Conservation (phyloP, 2,329 filamentous ascomycete genomes). For the Aspergillus brasiliensis region DNA sequence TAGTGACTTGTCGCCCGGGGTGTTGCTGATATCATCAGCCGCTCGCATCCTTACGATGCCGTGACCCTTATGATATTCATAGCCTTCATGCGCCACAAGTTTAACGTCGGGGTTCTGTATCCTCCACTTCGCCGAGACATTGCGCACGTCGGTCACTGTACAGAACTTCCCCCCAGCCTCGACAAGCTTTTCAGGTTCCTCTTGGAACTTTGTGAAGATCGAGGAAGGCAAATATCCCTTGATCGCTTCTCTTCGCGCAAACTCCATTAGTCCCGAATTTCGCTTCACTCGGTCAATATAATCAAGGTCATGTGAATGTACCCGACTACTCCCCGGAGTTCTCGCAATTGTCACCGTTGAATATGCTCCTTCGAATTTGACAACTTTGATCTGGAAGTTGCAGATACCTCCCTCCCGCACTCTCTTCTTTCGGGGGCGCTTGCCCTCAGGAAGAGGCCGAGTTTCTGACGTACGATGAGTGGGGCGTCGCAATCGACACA, state of each 20-base stretch:
- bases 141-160: constrained; percentile 51
- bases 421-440: constrained; percentile 47
- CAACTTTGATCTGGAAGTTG: constrained; percentile 52
- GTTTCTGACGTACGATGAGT: constrained; percentile 44
- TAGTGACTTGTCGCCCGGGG: constrained; percentile 10
- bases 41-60: constrained; percentile 41
- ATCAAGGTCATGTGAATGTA: constrained; percentile 51
- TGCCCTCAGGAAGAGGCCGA: constrained; percentile 48
- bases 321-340: constrained; percentile 42
- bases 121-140: constrained; percentile 52
- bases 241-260: constrained; percentile 46
- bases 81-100: constrained; percentile 49
- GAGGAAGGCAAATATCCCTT: constrained; percentile 53
- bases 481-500: constrained; percentile 47
- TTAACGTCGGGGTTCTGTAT: constrained; percentile 47
- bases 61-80: constrained; percentile 47
- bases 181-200: constrained; percentile 46
- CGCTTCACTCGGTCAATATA: constrained; percentile 52
- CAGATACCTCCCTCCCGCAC: constrained; percentile 50
- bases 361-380: constrained; percentile 47
- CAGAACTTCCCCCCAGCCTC: constrained; percentile 50
- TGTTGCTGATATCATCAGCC: constrained; percentile 17
- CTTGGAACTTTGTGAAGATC: constrained; percentile 51
- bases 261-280: constrained; percentile 52
- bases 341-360: constrained; percentile 47